phyloP scores from a whole-genome alignment of 257 asterid genomes.

The Knoxia roxburghii region DNA sequence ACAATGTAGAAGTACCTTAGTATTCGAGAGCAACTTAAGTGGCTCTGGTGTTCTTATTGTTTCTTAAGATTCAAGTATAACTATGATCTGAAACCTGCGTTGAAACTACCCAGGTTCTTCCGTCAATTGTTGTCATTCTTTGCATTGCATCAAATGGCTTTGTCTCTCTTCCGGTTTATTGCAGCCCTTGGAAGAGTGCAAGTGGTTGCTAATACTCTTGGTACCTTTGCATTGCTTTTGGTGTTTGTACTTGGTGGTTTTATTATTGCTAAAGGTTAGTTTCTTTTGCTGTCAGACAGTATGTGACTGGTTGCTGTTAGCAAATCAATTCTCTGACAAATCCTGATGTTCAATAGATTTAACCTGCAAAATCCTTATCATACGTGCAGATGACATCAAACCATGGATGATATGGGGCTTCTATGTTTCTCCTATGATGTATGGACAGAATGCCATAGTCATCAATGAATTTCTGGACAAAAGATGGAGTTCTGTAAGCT shows the following conservation, averaged over 20 bases:
- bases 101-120: conserved; percentile 55
- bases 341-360: not conserved
- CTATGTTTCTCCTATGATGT: conserved; percentile 79
- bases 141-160: conserved; percentile 88
- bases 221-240: conserved; percentile 78
- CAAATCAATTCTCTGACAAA: not conserved
- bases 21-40: not conserved
- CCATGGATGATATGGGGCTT: conserved; percentile 90
- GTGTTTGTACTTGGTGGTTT: conserved; percentile 94
- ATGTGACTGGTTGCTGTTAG: not conserved
- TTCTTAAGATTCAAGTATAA: not conserved
- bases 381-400: conserved; percentile 58
- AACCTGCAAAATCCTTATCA: not conserved
- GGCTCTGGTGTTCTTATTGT: not conserved
- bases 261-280: conserved; percentile 75
- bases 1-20: not conserved
- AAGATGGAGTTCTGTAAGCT: conserved; percentile 82
- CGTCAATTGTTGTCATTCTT: conserved; percentile 76
- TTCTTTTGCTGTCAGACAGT: not conserved
- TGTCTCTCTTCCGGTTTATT: conserved; percentile 76
- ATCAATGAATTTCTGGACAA: conserved; percentile 72
- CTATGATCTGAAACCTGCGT: not conserved
- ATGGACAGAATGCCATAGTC: conserved; percentile 81
- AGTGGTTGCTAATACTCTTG: conserved; percentile 75
- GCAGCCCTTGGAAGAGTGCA: conserved; percentile 79